Base-by-base conservation (phyloP, 805 yeast species). In the Metschnikowia reukaufii region DNA sequence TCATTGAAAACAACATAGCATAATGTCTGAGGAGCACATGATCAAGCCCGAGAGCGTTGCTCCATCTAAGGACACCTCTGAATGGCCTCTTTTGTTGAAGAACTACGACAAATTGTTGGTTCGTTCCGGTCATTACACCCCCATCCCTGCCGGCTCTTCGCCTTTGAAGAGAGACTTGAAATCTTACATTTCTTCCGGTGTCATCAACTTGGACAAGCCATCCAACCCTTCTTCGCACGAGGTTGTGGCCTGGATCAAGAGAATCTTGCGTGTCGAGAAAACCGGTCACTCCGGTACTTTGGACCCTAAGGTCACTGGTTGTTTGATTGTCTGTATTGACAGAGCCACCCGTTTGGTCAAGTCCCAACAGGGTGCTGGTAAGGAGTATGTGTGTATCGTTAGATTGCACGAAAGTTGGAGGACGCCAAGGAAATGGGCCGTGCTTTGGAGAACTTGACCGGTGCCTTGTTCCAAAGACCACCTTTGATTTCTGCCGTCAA, bases 301-400 rank as follows among this genome's bases (percentile, higher is more conserved):
- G 69, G 99, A 94, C 77, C 99, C 99, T 56, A 88, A 88, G 72
- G 99, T 94, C 64, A 94, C 99, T 41, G 99, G 99, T 57, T 94
- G 99, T 78, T 79, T 94, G 68, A 94, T 94, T 68, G 99, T 94
- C 52, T 94, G 99, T 81, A 81, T 94, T 58, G 99, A 94, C 73
- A 84, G 97, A 68, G 99, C 99, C 49, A 94, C 99, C 47, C 84
- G 99, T 74, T 79, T 94, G 65, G 99, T 94, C 58, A 94, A 94
- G 73, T 88, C 97, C 45, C 99, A 94, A 76, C 99, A 94, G 73
- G 98, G 98, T 76, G 99, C 99, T 39, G 99, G 99, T 80, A 94
- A 94, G 71, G 99, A 94, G 83, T 94, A 94, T 74, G 99, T 94
- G 46, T 94, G 98, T 78, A 89, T 94, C 58, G 94, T 88, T 49